Percentiles rank a stretch among this genome's conserved stretches.
These are phyloP conservation scores for Calendula officinalis DNA, from an alignment of 129 eudicot genomes.

Conservation along the genomic window DNA sequence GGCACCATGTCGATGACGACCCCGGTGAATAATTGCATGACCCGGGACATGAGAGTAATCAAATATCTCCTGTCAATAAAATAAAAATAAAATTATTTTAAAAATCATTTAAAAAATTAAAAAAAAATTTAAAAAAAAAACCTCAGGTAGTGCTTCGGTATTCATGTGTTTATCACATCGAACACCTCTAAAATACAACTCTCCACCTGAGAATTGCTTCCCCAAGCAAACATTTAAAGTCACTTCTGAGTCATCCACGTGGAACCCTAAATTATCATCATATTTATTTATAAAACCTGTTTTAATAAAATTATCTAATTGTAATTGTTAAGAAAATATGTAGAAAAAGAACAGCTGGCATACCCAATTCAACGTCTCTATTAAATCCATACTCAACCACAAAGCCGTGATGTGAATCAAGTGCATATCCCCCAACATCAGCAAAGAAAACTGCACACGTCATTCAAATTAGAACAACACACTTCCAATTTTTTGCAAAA, in stretches of 20 bases:
- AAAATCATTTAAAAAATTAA: not conserved
- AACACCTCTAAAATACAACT: conserved; percentile 83
- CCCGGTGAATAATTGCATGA: conserved; percentile 83
- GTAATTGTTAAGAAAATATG: too few relatives aligned
- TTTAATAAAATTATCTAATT: too few relatives aligned
- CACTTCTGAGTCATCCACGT: conserved; percentile 95
- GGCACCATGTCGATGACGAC: conserved; percentile 97
- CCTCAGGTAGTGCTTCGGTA: conserved; percentile 77
- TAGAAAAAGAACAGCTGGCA: conserved; percentile 18
- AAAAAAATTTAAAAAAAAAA: conserved; percentile 9
- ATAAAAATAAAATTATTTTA: not conserved
- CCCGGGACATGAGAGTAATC: conserved; percentile 85
- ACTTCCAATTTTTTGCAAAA: too few relatives aligned
- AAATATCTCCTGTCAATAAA: conserved; percentile 57
- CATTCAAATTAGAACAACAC: too few relatives aligned
- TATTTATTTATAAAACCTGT: conserved; percentile 13
- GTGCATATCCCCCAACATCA: conserved; percentile 87
- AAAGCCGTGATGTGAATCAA: conserved; percentile 94
- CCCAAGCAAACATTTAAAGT: conserved; percentile 92
- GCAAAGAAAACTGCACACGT: conserved; percentile 70
- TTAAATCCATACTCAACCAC: conserved; percentile 83
- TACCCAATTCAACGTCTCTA: conserved; percentile 83
- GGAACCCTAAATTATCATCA: conserved; percentile 57
- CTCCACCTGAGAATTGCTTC: conserved; percentile 86
- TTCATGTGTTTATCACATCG: conserved; percentile 86